phyloP scores from a whole-genome alignment of 495 filamentous ascomycete species.

The Chaetomium fimeti region DNA sequence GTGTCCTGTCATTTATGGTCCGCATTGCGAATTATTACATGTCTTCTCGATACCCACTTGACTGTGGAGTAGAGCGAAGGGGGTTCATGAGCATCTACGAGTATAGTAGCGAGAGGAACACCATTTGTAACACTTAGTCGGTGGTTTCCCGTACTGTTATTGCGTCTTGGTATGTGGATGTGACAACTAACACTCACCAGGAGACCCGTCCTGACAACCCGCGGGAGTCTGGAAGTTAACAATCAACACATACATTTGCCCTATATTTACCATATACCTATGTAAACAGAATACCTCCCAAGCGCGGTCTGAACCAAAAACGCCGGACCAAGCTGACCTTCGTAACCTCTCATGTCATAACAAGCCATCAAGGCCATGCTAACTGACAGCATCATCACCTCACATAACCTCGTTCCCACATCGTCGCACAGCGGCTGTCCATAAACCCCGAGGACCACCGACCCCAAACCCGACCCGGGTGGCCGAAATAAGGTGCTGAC shows the following conservation, averaged over 20 bases:
- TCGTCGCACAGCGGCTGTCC: neutral
- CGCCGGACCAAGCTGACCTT: conserved; percentile 7
- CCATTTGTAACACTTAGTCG: no score
- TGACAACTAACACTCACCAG: no score
- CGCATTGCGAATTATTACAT: conserved; percentile 7
- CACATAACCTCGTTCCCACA: neutral
- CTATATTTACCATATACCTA: neutral
- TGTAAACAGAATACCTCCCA: neutral
- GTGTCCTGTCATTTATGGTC: neutral
- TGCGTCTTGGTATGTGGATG: no score
- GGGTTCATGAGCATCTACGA: neutral
- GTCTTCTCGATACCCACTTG: neutral
- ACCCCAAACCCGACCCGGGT: neutral
- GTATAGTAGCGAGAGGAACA: no score
- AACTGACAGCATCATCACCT: neutral
- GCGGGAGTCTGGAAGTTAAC: no score
- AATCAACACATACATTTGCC: no score
- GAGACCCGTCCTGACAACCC: no score
- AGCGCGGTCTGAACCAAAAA: neutral
- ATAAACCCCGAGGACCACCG: neutral
- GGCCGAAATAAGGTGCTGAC: conserved; percentile 15
- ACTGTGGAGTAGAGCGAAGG: neutral
- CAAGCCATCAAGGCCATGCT: conserved; percentile 20
- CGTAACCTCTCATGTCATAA: neutral
- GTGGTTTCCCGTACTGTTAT: no score